Base-by-base conservation (phyloP, 768 basidiomycete species). In the Psilocybe subaeruginosa region DNA sequence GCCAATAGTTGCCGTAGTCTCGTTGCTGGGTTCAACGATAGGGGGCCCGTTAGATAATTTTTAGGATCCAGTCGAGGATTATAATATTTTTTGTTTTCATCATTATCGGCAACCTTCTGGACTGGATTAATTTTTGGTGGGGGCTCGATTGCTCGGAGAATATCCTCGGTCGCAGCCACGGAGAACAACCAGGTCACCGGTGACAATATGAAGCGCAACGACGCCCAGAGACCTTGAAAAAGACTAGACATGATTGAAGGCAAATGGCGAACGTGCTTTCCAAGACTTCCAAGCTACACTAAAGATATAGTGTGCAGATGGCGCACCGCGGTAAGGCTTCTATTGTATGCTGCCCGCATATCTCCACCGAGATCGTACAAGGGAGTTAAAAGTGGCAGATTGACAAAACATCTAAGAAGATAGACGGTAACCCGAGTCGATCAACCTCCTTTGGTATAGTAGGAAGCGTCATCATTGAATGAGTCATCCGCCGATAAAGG, bases 1-100 rank as follows among this genome's bases (percentile, higher is more conserved):
- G 82, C 85, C 14, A 87, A 78, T 82, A 88, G 75, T 66, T 88
- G 86, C 47, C 89, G 85, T 51, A 91, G 82, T 39, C 90, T 84
- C 1, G 90, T 92, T 8, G 88, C 80, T n/a, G 90, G 81, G 66
- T 90, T 86, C 59, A 74, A 71, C 1, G 90, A 91, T 4, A 92
- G 74, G 3, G 88, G 86, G 2, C 89, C 89, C 11, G 88, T 82
- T 46, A 89, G 74, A 72, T 80, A 90, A 73, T 91, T 90, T 69
- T 81, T 80, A 37, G 88, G 85, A 72, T 90, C 87, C 17, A 90
- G 73, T 35, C 88, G 87, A 46, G 89, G 58, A 70, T 90, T 91
- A 71, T 85, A 85, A 73, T 90, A 90, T n/a, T 43, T 43, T 43
- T 43, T 43, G 41, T 16, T 43, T 43, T 16, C 41, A n/a, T 4